A percentile compares a stretch with the other conserved stretches of the same genome.
Conservation (phyloP, 108 stramenopile species). For the Hondaea fermentalgiana region DNA sequence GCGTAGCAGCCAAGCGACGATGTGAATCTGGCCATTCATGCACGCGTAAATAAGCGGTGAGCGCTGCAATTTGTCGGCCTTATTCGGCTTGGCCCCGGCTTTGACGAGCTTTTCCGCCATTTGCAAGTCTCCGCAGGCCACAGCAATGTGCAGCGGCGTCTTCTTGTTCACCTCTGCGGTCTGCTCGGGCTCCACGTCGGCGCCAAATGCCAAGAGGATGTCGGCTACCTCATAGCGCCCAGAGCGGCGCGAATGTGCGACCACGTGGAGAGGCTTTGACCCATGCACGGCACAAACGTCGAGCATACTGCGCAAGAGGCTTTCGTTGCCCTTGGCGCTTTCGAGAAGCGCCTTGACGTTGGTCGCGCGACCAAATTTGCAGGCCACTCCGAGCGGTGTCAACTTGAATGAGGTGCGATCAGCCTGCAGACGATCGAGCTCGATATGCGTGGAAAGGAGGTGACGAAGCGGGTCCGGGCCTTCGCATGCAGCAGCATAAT, state of each 20-base stretch:
- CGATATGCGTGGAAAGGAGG: neutral
- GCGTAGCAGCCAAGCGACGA: neutral
- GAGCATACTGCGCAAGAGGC: neutral
- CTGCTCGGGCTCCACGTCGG: neutral
- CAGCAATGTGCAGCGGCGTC: neutral
- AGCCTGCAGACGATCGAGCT: neutral
- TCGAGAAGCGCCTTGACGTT: neutral
- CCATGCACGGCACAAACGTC: neutral
- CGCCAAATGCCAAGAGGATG: neutral
- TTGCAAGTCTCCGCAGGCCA: neutral
- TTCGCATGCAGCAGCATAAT: neutral
- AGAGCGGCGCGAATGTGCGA: neutral
- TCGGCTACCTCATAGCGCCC: neutral
- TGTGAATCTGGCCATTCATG: neutral
- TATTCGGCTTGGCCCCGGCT: neutral
- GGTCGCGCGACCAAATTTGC: neutral
- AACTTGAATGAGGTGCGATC: neutral
- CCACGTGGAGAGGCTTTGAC: neutral
- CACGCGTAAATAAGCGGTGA: neutral
- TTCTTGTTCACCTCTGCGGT: neutral
- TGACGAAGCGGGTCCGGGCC: neutral
- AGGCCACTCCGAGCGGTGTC: neutral
- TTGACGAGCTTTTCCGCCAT: neutral
- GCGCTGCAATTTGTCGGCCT: neutral
- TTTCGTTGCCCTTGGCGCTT: neutral